Percentiles rank a stretch among this genome's conserved stretches.
phyloP scores from a whole-genome alignment of 2,329 filamentous ascomycete species.

The Chaetomiaceae sp. region DNA sequence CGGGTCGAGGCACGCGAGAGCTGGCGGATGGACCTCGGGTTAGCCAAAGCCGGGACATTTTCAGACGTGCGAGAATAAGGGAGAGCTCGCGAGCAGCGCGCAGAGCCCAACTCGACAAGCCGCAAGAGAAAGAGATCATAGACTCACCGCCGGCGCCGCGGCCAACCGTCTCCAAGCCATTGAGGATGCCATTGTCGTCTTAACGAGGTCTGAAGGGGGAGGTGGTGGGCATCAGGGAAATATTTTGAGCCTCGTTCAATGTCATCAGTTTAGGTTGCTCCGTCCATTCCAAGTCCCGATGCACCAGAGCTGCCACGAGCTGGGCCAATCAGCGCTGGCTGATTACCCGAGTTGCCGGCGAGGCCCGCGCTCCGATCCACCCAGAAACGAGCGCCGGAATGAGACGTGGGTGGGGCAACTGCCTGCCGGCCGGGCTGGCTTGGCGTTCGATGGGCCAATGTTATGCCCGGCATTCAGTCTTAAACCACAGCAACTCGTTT shows the following conservation, averaged over 20 bases:
- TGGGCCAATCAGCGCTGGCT: constrained; percentile 26
- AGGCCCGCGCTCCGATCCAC: constrained; percentile 20
- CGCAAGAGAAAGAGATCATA: constrained; percentile 10
- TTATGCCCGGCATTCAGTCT: no score
- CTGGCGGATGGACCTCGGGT: constrained; percentile 37
- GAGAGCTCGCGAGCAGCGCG: background rate
- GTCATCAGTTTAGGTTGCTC: constrained; percentile 15
- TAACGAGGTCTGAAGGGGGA: constrained; percentile 26
- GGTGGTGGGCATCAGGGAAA: constrained; percentile 25
- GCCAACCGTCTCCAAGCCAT: constrained; percentile 60
- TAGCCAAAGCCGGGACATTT: constrained; percentile 20
- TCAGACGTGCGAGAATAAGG: constrained; percentile 6
- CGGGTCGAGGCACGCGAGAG: constrained; percentile 63
- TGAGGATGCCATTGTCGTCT: constrained; percentile 52
- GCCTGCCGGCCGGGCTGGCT: constrained; percentile 1
- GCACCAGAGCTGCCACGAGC: constrained; percentile 14
- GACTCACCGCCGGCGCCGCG: constrained; percentile 52
- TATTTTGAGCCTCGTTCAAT: constrained; percentile 21
- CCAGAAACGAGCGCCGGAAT: background rate
- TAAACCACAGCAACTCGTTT: no score
- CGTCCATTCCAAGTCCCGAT: constrained; percentile 18
- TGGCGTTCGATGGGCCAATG: no score
- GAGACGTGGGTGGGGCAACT: constrained; percentile 3
- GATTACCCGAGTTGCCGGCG: constrained; percentile 32
- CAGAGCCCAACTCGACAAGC: background rate